Evolutionary conservation across 768 basidiomycete genomes (phyloP).

Genomic region (Fibroporia radiculosa): DNA sequence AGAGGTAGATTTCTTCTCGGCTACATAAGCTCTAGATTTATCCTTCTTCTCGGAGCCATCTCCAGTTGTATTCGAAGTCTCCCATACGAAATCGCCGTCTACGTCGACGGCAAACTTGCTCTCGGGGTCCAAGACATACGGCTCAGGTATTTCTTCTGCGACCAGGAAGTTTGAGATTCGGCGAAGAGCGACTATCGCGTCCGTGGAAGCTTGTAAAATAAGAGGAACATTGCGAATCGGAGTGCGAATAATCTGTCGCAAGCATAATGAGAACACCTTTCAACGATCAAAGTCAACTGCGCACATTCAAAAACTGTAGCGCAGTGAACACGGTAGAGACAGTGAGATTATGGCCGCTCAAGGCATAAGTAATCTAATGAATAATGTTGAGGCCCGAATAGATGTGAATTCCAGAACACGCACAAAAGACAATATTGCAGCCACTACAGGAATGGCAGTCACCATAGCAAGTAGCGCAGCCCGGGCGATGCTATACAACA

Average conservation of each 20-base stretch:
- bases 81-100: conserved; percentile 76
- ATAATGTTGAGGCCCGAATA: neutral
- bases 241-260: conserved; percentile 42
- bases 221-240: conserved; percentile 53
- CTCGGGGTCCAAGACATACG: conserved; percentile 42
- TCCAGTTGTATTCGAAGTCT: conserved; percentile 40
- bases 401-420: conserved; percentile 14
- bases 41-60: conserved; percentile 10
- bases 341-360: conserved; percentile 53
- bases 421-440: conserved; percentile 68
- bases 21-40: too few species aligned
- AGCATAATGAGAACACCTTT: neutral
- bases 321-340: conserved; percentile 79
- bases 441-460: conserved; percentile 54
- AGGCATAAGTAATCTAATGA: conserved; percentile 50
- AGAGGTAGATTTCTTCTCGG: too few species aligned
- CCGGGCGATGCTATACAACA: conserved; percentile 15
- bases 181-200: conserved; percentile 72
- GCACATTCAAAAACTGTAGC: conserved; percentile 76
- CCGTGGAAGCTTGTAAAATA: conserved; percentile 46
- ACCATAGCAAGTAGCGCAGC: conserved; percentile 34
- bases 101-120: conserved; percentile 60
- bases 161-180: conserved; percentile 78
- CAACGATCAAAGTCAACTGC: conserved; percentile 19
- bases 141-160: conserved; percentile 69